phyloP scores from a whole-genome alignment of 2,329 filamentous ascomycete genomes.

The Pseudocercospora vitis region DNA sequence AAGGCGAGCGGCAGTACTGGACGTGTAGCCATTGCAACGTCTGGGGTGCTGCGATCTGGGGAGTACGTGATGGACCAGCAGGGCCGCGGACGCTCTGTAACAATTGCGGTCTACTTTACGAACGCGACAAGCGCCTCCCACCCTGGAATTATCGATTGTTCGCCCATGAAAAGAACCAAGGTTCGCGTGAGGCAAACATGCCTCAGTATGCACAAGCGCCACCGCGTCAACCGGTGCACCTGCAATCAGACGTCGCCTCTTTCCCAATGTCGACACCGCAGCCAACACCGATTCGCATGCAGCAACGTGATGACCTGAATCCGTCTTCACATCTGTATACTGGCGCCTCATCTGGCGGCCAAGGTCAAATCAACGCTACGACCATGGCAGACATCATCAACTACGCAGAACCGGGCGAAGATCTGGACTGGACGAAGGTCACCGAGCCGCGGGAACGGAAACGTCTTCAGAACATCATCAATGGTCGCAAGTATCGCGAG shows the following conservation, averaged over 20 bases:
- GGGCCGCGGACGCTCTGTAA: slow-evolving; percentile 85
- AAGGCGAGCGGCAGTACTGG: slow-evolving; percentile 77
- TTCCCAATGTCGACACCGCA: slow-evolving; percentile 31
- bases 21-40: slow-evolving; percentile 83
- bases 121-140: slow-evolving; percentile 80
- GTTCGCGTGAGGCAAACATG: slow-evolving; percentile 32
- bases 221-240: slow-evolving; percentile 28
- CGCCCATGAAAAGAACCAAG: slow-evolving; percentile 44
- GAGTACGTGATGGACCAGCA: slow-evolving; percentile 83
- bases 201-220: slow-evolving; percentile 24
- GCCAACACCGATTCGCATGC: slow-evolving; percentile 16
- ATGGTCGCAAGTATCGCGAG: slow-evolving; percentile 43
- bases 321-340: slow-evolving; percentile 39
- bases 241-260: slow-evolving; percentile 35
- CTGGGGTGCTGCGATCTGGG: slow-evolving; percentile 90
- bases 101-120: slow-evolving; percentile 87
- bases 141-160: slow-evolving; percentile 74
- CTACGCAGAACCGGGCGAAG: slow-evolving; percentile 43
- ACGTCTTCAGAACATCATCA: slow-evolving; percentile 43
- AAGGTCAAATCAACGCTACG: slow-evolving; percentile 36
- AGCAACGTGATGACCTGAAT: slow-evolving; percentile 27
- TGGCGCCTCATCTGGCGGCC: slow-evolving; percentile 35
- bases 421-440: slow-evolving; percentile 43
- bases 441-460: slow-evolving; percentile 41
- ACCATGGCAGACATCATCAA: slow-evolving; percentile 40